Evolutionary conservation across 305 asterid genomes (phyloP).

Genomic region (Fraxinus sp.): DNA sequence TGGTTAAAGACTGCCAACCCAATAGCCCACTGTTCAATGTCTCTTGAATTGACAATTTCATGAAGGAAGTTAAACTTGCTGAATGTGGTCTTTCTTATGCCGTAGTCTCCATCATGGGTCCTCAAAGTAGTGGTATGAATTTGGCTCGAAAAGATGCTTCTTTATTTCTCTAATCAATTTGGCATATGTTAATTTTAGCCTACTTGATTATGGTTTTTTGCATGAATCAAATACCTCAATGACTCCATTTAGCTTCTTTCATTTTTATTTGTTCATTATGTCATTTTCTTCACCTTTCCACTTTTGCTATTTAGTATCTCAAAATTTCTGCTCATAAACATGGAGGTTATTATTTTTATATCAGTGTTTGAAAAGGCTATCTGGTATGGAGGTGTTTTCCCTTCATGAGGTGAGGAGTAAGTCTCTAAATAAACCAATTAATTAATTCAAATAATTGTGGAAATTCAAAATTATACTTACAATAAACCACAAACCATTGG

Average conservation of each 20-base stretch:
- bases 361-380: not conserved
- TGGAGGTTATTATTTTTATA: not conserved
- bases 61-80: constrained; percentile 71
- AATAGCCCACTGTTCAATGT: too few species aligned
- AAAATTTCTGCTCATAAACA: not conserved
- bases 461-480: not conserved
- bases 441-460: not conserved
- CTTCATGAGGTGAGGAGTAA: not conserved
- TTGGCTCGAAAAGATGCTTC: not conserved
- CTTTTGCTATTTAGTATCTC: not conserved
- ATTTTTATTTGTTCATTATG: not conserved
- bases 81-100: constrained; percentile 98
- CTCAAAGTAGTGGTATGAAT: constrained; percentile 89
- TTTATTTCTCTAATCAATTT: not conserved
- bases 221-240: not conserved
- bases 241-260: not conserved
- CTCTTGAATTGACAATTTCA: constrained; percentile 69
- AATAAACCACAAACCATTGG: not conserved
- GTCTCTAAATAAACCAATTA: not conserved
- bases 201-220: not conserved
- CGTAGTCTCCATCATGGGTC: constrained; percentile 96
- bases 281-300: not conserved
- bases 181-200: not conserved
- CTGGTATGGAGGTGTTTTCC: not conserved
- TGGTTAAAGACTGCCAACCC: too few species aligned